Percentiles rank a stretch among this genome's conserved stretches.
phyloP scores from a whole-genome alignment of 257 asterid genomes.

The Eustoma russellianum region DNA sequence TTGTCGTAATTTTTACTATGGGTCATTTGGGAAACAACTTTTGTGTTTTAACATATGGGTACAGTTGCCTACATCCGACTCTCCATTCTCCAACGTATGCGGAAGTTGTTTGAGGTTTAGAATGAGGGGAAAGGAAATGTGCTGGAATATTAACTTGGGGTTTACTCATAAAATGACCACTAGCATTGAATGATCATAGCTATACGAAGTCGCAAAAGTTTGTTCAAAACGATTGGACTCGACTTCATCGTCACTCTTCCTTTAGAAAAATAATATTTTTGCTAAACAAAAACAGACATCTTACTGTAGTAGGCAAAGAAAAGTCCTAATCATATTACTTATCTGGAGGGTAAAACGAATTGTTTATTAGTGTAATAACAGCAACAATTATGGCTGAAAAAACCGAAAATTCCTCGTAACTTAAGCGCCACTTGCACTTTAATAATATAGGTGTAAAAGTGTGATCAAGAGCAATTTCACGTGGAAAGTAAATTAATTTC shows the following conservation, averaged over 20 bases:
- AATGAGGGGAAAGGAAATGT: conserved; percentile 6
- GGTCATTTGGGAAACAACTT: too few relatives aligned
- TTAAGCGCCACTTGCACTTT: conserved; percentile 6
- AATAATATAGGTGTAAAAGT: not conserved
- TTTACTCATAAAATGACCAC: conserved; percentile 27
- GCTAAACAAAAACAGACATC: not conserved
- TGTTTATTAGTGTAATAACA: conserved; percentile 1
- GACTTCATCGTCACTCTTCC: conserved; percentile 31
- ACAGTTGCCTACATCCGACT: too few relatives aligned
- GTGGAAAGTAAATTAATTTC: not conserved
- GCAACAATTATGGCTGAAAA: conserved; percentile 12
- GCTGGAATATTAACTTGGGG: conserved; percentile 29
- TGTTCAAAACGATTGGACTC: conserved; percentile 8
- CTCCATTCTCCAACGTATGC: too few relatives aligned
- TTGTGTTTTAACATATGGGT: too few relatives aligned
- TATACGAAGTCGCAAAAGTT: conserved; percentile 7
- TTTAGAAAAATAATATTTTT: not conserved
- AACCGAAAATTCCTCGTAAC: not conserved
- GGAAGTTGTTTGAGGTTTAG: not conserved
- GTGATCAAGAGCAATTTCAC: not conserved
- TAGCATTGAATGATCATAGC: conserved; percentile 12
- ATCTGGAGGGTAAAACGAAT: not conserved
- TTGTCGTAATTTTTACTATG: too few relatives aligned
- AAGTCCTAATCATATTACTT: conserved; percentile 5
- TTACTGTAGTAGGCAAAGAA: conserved; percentile 12